phyloP scores from a whole-genome alignment of 164 flowering plant genomes.

The Aristolochia californica region DNA sequence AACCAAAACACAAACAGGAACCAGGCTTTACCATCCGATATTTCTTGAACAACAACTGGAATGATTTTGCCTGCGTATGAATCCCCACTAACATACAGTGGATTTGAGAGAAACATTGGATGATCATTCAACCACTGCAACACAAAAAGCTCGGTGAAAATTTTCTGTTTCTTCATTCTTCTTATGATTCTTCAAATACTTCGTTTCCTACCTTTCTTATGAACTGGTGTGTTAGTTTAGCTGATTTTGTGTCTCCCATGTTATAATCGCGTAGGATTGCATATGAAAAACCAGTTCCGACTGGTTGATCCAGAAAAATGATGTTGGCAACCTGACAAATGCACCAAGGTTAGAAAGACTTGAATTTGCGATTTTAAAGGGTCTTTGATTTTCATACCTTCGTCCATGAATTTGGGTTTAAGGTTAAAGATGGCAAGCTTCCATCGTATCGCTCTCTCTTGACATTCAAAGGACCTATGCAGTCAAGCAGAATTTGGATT shows the following conservation, averaged over 20 bases:
- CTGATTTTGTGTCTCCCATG: background rate
- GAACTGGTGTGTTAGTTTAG: background rate
- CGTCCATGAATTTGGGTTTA: background rate
- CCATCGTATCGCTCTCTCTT: background rate
- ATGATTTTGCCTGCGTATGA: too few relatives aligned
- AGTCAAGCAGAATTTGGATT: too few relatives aligned
- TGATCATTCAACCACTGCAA: background rate
- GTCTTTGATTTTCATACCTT: background rate
- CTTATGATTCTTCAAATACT: too few relatives aligned
- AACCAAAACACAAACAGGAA: too few relatives aligned
- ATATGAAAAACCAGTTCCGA: conserved; percentile 18
- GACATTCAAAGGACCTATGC: background rate
- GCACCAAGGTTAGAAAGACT: too few relatives aligned
- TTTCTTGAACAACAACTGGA: too few relatives aligned
- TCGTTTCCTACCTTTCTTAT: background rate
- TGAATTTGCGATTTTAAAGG: too few relatives aligned
- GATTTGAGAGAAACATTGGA: too few relatives aligned
- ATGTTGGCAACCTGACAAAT: conserved; percentile 9
- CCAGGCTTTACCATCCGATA: too few relatives aligned
- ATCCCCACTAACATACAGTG: too few relatives aligned
- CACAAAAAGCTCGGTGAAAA: background rate
- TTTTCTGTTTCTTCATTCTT: too few relatives aligned
- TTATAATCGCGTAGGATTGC: background rate
- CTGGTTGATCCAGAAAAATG: conserved; percentile 16
- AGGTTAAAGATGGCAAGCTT: background rate